Evolutionary conservation across 164 flowering plant species (phyloP).

Genomic region (Echeveria elegans): DNA sequence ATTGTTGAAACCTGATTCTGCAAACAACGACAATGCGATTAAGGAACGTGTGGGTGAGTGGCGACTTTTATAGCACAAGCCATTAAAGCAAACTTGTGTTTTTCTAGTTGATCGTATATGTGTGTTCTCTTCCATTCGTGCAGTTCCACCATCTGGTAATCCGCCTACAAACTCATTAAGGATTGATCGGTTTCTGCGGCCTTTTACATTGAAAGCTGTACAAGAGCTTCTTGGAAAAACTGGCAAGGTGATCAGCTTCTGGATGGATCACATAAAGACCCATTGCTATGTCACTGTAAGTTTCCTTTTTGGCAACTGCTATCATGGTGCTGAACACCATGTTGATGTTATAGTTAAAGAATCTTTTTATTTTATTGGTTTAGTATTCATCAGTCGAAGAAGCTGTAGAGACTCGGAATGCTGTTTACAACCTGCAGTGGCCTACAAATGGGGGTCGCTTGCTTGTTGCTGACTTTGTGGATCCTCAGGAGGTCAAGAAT

Average conservation of each 20-base stretch:
- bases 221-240: conserved; percentile 90
- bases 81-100: background rate
- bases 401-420: conserved; percentile 74
- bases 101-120: conserved; percentile 1
- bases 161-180: conserved; percentile 71
- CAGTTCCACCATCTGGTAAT: conserved; percentile 79
- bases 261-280: conserved; percentile 98
- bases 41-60: conserved; percentile 82
- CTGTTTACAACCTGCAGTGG: conserved; percentile 87
- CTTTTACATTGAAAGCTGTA: conserved; percentile 90
- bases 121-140: conserved; percentile 10
- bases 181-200: conserved; percentile 85
- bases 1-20: conserved; percentile 45
- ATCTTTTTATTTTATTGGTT: conserved; percentile 16
- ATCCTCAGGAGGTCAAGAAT: conserved; percentile 65
- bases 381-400: conserved; percentile 86
- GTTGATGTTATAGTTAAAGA: background rate
- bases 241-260: conserved; percentile 63
- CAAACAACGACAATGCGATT: conserved; percentile 37
- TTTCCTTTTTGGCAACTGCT: background rate
- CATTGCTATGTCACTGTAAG: conserved; percentile 91
- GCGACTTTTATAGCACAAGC: background rate
- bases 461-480: conserved; percentile 81
- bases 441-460: conserved; percentile 86
- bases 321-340: background rate